Percentiles rank a stretch among this genome's conserved stretches.
Evolutionary conservation across 345 rosid species (phyloP).

Genomic region (Camelina hispida): DNA sequence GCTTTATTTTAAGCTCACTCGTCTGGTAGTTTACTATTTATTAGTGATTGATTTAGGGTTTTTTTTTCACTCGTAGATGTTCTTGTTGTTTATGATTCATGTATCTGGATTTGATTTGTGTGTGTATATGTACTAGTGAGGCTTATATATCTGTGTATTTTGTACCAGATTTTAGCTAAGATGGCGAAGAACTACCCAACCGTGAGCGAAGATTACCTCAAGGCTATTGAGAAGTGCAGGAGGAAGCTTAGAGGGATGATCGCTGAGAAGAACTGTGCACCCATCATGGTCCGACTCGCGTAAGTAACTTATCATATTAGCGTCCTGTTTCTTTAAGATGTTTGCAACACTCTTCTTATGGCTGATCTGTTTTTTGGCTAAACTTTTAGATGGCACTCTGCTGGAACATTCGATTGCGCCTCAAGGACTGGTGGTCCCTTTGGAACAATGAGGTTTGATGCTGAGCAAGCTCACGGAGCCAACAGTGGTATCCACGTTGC

Average conservation of each 20-base stretch:
- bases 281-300: constrained; percentile 94
- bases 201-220: constrained; percentile 78
- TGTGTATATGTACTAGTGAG: not conserved
- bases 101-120: constrained; percentile 2
- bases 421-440: constrained; percentile 92
- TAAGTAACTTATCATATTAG: constrained; percentile 37
- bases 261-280: constrained; percentile 93
- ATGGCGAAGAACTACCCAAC: constrained; percentile 88
- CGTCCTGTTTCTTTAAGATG: not conserved
- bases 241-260: constrained; percentile 86
- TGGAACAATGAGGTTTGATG: constrained; percentile 76
- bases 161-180: constrained; percentile 28
- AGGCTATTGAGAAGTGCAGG: constrained; percentile 80
- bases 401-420: constrained; percentile 86
- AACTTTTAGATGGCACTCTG: constrained; percentile 89
- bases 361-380: not conserved
- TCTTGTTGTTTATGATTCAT: constrained; percentile 4
- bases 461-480: constrained; percentile 80
- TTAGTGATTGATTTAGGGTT: constrained; percentile 11
- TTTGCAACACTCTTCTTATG: not conserved
- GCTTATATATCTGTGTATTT: not conserved
- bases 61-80: not conserved
- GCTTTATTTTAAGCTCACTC: constrained; percentile 5
- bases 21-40: not conserved
- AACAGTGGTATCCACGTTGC: constrained; percentile 90